Percentiles rank a stretch among this genome's conserved stretches.
Evolutionary conservation across 805 yeast genomes (phyloP).

Genomic region (Starmerella stigmatis): DNA sequence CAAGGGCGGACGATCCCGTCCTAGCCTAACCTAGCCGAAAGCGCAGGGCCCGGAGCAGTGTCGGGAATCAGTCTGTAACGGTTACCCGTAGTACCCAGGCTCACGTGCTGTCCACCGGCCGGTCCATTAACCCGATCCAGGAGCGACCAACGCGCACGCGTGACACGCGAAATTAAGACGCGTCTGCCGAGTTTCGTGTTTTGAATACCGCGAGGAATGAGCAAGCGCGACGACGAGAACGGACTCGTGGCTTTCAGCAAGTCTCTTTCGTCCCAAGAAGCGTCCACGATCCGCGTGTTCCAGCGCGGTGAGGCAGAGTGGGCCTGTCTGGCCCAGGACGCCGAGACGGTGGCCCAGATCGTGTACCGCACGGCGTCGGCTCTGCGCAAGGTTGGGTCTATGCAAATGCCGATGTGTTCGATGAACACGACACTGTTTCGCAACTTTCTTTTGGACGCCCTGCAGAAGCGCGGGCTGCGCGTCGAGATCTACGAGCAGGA

Average conservation of each 20-base stretch:
- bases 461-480: constrained; percentile 62
- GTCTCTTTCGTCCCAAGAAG: constrained; percentile 19
- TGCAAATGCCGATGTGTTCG: constrained; percentile 39
- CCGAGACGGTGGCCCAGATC: constrained; percentile 67
- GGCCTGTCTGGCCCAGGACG: constrained; percentile 64
- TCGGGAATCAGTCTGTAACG: too few species aligned
- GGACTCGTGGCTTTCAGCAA: constrained; percentile 28
- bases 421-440: constrained; percentile 65
- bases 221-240: constrained; percentile 35
- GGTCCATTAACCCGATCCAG: too few species aligned
- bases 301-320: constrained; percentile 69
- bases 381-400: constrained; percentile 40
- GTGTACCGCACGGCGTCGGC: constrained; percentile 79
- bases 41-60: too few species aligned
- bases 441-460: constrained; percentile 51
- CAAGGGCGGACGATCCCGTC: too few species aligned
- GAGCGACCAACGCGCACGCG: too few species aligned
- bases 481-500: constrained; percentile 64
- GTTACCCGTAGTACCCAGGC: too few species aligned
- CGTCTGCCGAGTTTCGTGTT: not conserved
- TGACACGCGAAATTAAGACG: not conserved
- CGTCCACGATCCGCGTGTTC: constrained; percentile 47
- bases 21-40: too few species aligned
- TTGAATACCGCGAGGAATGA: constrained; percentile 6
- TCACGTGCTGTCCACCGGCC: too few species aligned